Percentiles rank a stretch among this genome's conserved stretches.
These are phyloP conservation scores for Brettanomyces custersianus DNA, from an alignment of 805 yeast genomes.

Conservation along the genomic window DNA sequence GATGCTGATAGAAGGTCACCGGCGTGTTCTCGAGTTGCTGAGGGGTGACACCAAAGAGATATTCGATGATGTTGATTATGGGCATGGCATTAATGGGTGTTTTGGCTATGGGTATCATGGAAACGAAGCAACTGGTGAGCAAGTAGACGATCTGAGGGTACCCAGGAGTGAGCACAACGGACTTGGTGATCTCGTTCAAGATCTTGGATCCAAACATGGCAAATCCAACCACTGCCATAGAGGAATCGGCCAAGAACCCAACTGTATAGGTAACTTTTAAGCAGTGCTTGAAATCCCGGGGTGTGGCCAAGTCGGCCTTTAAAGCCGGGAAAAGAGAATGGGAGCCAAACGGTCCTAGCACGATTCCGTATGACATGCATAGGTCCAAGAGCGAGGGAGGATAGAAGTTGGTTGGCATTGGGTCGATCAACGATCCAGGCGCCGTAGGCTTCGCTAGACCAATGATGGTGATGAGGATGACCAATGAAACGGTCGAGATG, in stretches of 20 bases:
- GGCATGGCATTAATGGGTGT: conserved; percentile 85
- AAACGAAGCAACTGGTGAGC: conserved; percentile 57
- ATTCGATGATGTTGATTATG: conserved; percentile 68
- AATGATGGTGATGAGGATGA: conserved; percentile 35
- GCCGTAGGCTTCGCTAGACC: conserved; percentile 33
- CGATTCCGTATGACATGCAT: conserved; percentile 49
- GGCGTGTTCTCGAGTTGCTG: conserved; percentile 15
- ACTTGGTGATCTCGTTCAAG: conserved; percentile 69
- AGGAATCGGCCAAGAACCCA: conserved; percentile 49
- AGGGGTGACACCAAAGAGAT: conserved; percentile 22
- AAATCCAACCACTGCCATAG: conserved; percentile 59
- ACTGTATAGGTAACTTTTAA: conserved; percentile 47
- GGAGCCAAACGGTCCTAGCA: conserved; percentile 77
- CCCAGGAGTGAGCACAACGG: conserved; percentile 54
- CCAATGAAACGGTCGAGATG: conserved; percentile 41
- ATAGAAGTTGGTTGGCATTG: conserved; percentile 35
- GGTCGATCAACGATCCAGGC: conserved; percentile 49
- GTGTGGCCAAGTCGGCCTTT: conserved; percentile 68
- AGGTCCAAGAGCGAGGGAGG: conserved; percentile 31
- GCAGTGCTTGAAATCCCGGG: conserved; percentile 45
- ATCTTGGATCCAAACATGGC: conserved; percentile 72
- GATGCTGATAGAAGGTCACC: conserved; percentile 7
- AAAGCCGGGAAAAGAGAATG: conserved; percentile 78
- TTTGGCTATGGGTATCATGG: conserved; percentile 77
- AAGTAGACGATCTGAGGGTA: conserved; percentile 56